A percentile compares a stretch with the other conserved stretches of the same genome.
phyloP scores from a whole-genome alignment of 257 asterid species.

The Penstemon barbatus region DNA sequence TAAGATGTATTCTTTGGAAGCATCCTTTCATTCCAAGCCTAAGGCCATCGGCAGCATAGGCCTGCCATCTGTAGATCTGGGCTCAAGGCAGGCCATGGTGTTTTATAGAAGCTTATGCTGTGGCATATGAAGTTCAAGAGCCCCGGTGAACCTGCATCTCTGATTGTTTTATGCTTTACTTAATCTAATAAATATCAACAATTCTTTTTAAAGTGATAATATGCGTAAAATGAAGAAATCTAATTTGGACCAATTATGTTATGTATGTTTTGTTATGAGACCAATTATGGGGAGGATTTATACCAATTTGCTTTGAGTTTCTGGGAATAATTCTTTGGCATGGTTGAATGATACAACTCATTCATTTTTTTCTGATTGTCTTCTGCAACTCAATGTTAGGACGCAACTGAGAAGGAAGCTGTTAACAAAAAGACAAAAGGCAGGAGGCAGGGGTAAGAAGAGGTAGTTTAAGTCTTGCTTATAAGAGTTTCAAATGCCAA shows the following conservation, averaged over 20 bases:
- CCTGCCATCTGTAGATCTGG: constrained; percentile 39
- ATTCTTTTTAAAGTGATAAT: constrained; percentile 1
- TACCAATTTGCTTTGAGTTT: background rate
- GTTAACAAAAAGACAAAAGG: constrained; percentile 74
- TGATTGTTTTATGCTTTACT: constrained; percentile 21
- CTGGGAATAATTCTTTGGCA: background rate
- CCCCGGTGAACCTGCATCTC: constrained; percentile 38
- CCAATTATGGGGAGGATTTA: background rate
- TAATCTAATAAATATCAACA: background rate
- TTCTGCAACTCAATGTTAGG: constrained; percentile 49
- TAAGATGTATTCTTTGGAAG: constrained; percentile 39
- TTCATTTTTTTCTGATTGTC: background rate
- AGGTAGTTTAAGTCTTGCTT: constrained; percentile 34
- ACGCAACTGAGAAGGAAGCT: constrained; percentile 58
- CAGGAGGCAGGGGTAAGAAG: constrained; percentile 63
- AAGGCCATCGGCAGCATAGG: constrained; percentile 36
- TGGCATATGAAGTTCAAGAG: constrained; percentile 47
- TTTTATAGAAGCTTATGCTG: constrained; percentile 46
- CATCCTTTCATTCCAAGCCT: constrained; percentile 38
- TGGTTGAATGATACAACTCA: background rate
- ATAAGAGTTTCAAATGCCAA: constrained; percentile 11
- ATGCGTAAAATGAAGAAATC: background rate
- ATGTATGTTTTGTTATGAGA: background rate
- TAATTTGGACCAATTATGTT: background rate
- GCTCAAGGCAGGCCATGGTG: constrained; percentile 39